Evolutionary conservation across 2,329 filamentous ascomycete genomes (phyloP).

Genomic region (Xylaria sp.): DNA sequence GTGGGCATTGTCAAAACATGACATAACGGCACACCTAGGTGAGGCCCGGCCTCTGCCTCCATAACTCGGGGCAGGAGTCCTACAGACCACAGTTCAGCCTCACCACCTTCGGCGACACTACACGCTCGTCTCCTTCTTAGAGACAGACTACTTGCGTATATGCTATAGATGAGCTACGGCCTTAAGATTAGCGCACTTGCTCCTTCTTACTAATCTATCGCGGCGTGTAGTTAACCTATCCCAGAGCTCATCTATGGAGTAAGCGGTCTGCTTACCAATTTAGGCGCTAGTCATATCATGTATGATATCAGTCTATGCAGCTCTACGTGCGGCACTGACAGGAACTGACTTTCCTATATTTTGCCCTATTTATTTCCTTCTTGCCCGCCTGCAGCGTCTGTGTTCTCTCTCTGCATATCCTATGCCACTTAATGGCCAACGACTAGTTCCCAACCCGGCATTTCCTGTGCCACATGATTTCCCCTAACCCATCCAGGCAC

Average conservation of each 20-base stretch:
- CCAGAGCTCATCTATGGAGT: background rate
- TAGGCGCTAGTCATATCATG: background rate
- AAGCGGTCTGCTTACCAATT: slow-evolving; percentile 7
- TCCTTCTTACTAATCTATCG: background rate
- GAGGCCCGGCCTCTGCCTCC: slow-evolving; percentile 4
- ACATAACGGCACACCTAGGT: slow-evolving; percentile 27
- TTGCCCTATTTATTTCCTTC: background rate
- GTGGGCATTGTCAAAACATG: background rate
- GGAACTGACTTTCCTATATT: background rate
- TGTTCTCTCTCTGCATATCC: background rate
- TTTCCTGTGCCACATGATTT: background rate
- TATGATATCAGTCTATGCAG: slow-evolving; percentile 6
- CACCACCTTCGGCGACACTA: slow-evolving; percentile 8
- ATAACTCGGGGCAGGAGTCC: background rate
- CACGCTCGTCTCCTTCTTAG: background rate
- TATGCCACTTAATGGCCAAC: background rate
- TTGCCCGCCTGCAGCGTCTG: background rate
- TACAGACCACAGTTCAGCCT: slow-evolving; percentile 18
- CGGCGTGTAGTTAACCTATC: background rate
- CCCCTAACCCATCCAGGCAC: background rate
- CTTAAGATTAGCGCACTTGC: background rate
- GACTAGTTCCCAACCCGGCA: background rate
- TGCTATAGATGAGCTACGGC: background rate
- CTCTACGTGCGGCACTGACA: background rate
- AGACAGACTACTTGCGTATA: background rate